Base-by-base conservation (phyloP, 2,329 filamentous ascomycete genomes). In the Cytospora leucostoma region DNA sequence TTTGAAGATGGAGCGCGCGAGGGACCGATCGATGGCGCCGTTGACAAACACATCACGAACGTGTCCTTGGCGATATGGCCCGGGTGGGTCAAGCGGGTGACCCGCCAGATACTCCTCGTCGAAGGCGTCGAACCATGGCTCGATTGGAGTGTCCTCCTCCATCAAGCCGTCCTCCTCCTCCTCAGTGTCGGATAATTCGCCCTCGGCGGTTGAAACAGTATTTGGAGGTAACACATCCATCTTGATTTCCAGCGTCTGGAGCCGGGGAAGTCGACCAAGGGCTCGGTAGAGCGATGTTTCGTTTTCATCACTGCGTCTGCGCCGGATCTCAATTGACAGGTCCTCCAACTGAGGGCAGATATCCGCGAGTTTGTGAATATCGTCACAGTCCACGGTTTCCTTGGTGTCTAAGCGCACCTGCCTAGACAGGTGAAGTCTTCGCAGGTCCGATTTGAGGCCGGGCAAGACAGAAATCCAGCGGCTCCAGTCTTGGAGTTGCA, bases 1-100 rank as follows among this genome's bases (percentile, higher is more conserved):
- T 17, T 57, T 10, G 47, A 65, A 65, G 38, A 66, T 66, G 21
- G 54, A 55, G 21, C 56, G 59, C 5, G 55, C 59, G 27, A 66
- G 65, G 33, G 3, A 27, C 8, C 27, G 52, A 50, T 66, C 65
- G 19, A 66, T 7, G 44, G 65, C 63, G 27, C 59, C 38, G 37
- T 62, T 65, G 50, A 65, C 51, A 11, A 66, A 19, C 7, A 50
- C 3, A 37, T 63, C 62, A 11, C 47, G 63, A 8, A 65, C 5
- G 35, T 66, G 63, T 7, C 62, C 62, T 34, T 54, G 21, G 17
- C 65, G 65, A 33, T 59, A 38, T 4, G 55, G 63, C 11, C 12
- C 11, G 7, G 52, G 33, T n/a, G n/a, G n/a, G n/a, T n/a, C n/a
- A n/a, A n/a, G n/a, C n/a, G n/a, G n/a, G n/a, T n/a, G n/a, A n/a